Evolutionary conservation across 1,284 basidiomycete genomes (phyloP), one percentile per base, ranked within the genome.

Genomic region (Puccinia coronata): DNA sequence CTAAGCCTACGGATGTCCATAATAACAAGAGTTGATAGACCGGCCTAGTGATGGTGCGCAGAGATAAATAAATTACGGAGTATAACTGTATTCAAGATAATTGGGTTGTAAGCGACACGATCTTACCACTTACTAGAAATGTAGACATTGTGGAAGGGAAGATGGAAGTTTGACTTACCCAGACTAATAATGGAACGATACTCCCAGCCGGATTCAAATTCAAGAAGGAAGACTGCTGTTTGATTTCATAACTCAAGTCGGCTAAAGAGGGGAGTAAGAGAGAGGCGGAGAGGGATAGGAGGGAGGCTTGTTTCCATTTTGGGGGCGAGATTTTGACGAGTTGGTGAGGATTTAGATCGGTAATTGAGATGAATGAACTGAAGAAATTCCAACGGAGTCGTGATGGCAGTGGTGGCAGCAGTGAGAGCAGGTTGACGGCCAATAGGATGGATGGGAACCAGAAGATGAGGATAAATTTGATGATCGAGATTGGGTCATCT

Each of bases 131-230:
- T n/a, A n/a, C n/a, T n/a, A n/a, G n/a, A n/a, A n/a, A n/a, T n/a
- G n/a, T n/a, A n/a, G n/a, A n/a, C n/a, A n/a, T n/a, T n/a, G n/a
- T n/a, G n/a, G n/a, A n/a, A n/a, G n/a, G n/a, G n/a, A n/a, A n/a
- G n/a, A n/a, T n/a, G n/a, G n/a, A n/a, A n/a, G n/a, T 59, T 74
- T 31, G 51, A 63, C 73, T 9, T 53, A 63, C 74, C 74, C 74
- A 76, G 41, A 65, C 49, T 9, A 65, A 49, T 59, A 76, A 34
- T 18, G 55, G 43, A 43, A 65, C 65, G 25, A 65, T 28, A 28
- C 41, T 55, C 11, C 16, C 47, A 14, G 25, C 25, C 28, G 1
- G 43, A 23, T 34, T 20, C n/a, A 18, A 47, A 34, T 76, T 31
- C 28, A 73, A 59, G n/a, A 63, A 16, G 1, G 14, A 23, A 65